Conservation (phyloP, 768 basidiomycete species). For the Porpolomopsis calyptriformis region DNA sequence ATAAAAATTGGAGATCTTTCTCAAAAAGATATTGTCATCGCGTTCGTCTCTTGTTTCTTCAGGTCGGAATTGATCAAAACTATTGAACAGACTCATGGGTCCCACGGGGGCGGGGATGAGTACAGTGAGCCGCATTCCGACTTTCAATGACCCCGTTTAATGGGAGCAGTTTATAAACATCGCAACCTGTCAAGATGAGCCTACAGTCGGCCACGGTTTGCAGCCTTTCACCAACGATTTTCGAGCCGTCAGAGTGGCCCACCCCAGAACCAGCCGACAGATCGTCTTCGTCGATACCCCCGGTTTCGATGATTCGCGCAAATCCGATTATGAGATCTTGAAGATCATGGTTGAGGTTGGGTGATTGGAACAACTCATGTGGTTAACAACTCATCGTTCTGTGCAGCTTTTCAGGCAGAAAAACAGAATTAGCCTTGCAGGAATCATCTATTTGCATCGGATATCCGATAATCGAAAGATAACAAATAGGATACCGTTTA, state of each 20-base stretch:
- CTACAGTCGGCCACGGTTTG: conserved; percentile 15
- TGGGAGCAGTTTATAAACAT: conserved; percentile 15
- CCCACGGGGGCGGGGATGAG: conserved; percentile 24
- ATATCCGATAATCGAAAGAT: conserved; percentile 22
- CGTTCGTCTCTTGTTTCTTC: conserved; percentile 3
- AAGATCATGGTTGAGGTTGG: conserved; percentile 1
- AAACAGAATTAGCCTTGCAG: conserved; percentile 14
- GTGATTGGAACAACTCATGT: neutral
- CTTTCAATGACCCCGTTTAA: conserved; percentile 1
- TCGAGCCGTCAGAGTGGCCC: conserved; percentile 8
- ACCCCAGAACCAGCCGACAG: neutral
- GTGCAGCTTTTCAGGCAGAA: conserved; percentile 10
- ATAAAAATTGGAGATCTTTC: conserved; percentile 5
- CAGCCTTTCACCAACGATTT: conserved; percentile 17
- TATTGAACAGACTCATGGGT: conserved; percentile 18
- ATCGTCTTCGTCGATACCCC: conserved; percentile 11
- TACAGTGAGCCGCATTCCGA: conserved; percentile 13
- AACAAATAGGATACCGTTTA: conserved; percentile 14
- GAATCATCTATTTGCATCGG: conserved; percentile 17
- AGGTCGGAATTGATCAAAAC: neutral
- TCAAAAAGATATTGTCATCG: conserved; percentile 7
- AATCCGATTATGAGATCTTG: conserved; percentile 16
- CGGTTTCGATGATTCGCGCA: conserved; percentile 15
- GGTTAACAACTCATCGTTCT: conserved; percentile 8
- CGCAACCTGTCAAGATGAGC: conserved; percentile 8